Evolutionary conservation across 176 grass and related monocot genomes (phyloP).

Genomic region (Triticum turgidum): DNA sequence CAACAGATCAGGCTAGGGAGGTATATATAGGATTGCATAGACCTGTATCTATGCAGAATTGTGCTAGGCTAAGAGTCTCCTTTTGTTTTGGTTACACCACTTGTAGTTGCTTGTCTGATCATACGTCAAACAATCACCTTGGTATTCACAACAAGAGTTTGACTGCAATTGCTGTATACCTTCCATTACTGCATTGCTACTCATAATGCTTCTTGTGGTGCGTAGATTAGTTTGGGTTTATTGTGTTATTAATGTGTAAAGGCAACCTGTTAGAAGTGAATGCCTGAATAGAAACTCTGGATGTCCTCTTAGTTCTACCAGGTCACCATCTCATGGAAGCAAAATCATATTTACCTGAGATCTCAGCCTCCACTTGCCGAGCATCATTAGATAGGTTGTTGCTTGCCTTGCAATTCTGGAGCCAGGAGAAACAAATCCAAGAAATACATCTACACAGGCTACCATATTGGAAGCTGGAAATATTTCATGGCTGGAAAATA

Average conservation of each 20-base stretch:
- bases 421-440: neutral
- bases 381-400: neutral
- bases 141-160: neutral
- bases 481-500: neutral
- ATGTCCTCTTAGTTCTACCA: neutral
- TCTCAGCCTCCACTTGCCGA: neutral
- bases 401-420: neutral
- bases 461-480: neutral
- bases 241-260: neutral
- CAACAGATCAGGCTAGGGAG: conserved; percentile 71
- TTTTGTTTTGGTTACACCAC: neutral
- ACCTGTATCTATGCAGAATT: conserved; percentile 10
- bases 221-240: neutral
- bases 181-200: neutral
- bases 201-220: neutral
- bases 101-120: conserved; percentile 16
- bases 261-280: neutral
- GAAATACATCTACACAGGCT: neutral
- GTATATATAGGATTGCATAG: conserved; percentile 46
- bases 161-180: neutral
- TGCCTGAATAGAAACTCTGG: neutral
- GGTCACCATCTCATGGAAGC: neutral
- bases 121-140: neutral
- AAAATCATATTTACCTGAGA: conserved; percentile 2
- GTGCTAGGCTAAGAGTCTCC: neutral